Evolutionary conservation across 768 basidiomycete species (phyloP).

Genomic region (Phanerochaete carnosa): DNA sequence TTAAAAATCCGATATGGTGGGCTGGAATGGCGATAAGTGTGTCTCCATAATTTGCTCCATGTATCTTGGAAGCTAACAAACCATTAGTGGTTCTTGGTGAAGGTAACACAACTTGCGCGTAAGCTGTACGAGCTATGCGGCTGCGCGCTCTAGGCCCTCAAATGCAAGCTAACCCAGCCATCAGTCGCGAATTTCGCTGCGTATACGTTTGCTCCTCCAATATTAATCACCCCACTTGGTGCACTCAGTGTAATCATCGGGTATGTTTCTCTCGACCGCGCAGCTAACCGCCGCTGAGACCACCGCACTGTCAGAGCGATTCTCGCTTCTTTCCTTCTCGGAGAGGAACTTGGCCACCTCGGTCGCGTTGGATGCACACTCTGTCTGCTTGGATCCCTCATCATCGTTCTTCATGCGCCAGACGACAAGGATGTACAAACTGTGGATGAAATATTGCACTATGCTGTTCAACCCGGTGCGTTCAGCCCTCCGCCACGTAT

Average conservation of each 20-base stretch:
- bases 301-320: conserved; percentile 59
- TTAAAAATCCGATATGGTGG: conserved; percentile 97
- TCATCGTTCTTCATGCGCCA: conserved; percentile 95
- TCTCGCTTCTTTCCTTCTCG: conserved; percentile 87
- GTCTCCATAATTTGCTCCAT: conserved; percentile 30
- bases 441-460: conserved; percentile 89
- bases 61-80: background rate
- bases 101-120: conserved; percentile 43
- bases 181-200: conserved; percentile 90
- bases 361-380: conserved; percentile 84
- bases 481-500: background rate
- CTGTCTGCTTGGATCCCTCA: conserved; percentile 82
- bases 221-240: conserved; percentile 97
- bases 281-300: background rate
- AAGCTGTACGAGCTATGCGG: conserved; percentile 1
- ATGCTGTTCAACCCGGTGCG: conserved; percentile 91
- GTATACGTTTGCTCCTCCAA: conserved; percentile 96
- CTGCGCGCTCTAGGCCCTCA: background rate
- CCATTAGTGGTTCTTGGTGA: conserved; percentile 86
- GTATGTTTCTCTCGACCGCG: conserved; percentile 41
- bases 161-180: background rate
- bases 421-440: conserved; percentile 92
- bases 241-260: conserved; percentile 95
- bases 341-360: conserved; percentile 91
- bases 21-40: conserved; percentile 87